Evolutionary conservation across 345 rosid genomes (phyloP), one percentile per base, ranked within the genome.

Genomic region (Durio zibethinus): DNA sequence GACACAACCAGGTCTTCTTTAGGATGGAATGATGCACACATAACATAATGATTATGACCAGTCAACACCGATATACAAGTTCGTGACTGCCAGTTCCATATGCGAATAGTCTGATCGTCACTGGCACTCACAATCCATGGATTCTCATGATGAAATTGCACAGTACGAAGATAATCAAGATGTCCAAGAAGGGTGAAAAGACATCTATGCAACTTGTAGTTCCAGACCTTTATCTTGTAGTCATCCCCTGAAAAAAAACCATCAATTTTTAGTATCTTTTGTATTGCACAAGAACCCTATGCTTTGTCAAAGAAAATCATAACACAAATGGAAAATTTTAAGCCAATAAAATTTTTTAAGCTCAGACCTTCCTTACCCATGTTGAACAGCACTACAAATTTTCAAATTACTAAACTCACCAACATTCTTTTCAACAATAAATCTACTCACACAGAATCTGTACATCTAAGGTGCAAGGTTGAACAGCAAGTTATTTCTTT

Each of bases 91-190:
- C 99, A 93, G 83, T 96, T 96, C 98, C 99, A 93, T 72, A 96
- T 89, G 83, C 97, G 94, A 59, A 96, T 96, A 74, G 99, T 96
- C 84, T 93, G 99, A 78, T 96, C 99, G 31, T 96, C 97, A 85
- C 99, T 93, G 27, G 99, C 97, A 83, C 99, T 96, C 76, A 96
- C 98, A 52, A 96, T 93, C 99, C 99, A 96, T 0, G 98, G 98
- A 82, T 90, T 81, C 75, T 96, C 99, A 73, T 96, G 98, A 83
- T 96, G 98, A 78, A 96, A 93, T 82, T 96, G 98, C 73, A 93
- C 99, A 1, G 98, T 96, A 38, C 99, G 97, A 76, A 93, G 92
- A 64, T 96, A 96, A 79, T 96, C 98, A 73, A 93, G 97, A 76
- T 96, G 99, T 10, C 99, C 99, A 36, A 96, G 94, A 81, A 96